Evolutionary conservation across 73 alveolate genomes (phyloP), one percentile per base, ranked within the genome.

Genomic region (Strombidium stylifer): DNA sequence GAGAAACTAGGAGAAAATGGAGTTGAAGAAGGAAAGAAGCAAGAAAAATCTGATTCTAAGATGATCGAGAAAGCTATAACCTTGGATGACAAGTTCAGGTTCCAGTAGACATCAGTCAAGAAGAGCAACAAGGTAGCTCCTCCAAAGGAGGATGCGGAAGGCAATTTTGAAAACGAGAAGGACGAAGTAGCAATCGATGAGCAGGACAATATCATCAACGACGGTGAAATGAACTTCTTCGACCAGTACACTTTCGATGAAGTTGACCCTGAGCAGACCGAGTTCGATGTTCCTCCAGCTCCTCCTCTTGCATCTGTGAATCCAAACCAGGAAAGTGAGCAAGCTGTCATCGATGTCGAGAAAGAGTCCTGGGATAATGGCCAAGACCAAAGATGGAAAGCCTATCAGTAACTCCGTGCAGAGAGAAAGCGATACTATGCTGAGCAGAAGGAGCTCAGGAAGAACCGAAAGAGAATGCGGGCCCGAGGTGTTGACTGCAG

Each of bases 281-380:
- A n/a, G n/a, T n/a, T n/a, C n/a, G n/a, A n/a, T n/a, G n/a, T n/a
- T n/a, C n/a, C n/a, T n/a, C n/a, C n/a, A n/a, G 10, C 42, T 32
- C 42, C 42, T 32, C 42, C 42, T 6, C 10, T 32, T 6, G 42
- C 42, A 32, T 4, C n/a, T 10, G 42, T 6, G 42, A 32, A 32
- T 32, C 4, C 10, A 4, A 32, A 32, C 42, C 10, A 6, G 42
- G 42, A 4, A 16, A n/a, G n/a, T 3, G 16, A 12, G 11, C 37
- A 14, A 14, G 59, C 18, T n/a, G 2, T 20, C 5, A 47, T 16
- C 11, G 36, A 47, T 16, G 36, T 20, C 15, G 30, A 47, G 14
- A 18, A 47, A 47, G 59, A 47, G n/a, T 6, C 11, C 59, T 47
- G 59, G 59, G 19, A 47, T 25, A 35, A 47, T 3, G 59, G 59